Conservation (phyloP, 139 green algal genomes). For the Picochlorum sp. region DNA sequence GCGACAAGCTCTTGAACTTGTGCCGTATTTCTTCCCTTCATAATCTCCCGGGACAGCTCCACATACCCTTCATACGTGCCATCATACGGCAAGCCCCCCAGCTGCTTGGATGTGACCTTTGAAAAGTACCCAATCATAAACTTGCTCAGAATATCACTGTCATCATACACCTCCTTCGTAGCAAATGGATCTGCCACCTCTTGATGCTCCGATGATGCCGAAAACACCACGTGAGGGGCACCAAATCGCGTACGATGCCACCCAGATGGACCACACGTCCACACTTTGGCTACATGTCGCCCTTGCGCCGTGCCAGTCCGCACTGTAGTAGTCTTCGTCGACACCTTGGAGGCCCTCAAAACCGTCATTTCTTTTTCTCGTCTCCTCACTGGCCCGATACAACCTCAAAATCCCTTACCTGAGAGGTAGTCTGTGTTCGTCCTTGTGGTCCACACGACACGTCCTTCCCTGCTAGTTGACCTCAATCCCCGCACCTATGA, state of each 20-base stretch:
- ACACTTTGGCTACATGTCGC: no score
- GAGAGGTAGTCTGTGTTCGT: no score
- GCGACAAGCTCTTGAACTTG: constrained; percentile 42
- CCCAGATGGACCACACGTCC: no score
- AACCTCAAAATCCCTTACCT: no score
- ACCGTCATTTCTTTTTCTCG: no score
- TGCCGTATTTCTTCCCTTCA: constrained; percentile 34
- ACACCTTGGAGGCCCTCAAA: background rate
- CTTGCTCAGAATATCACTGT: constrained; percentile 18
- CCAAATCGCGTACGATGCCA: no score
- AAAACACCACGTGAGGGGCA: background rate
- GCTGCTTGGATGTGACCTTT: constrained; percentile 37
- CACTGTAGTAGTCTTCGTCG: no score
- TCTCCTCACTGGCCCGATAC: no score
- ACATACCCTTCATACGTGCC: constrained; percentile 44
- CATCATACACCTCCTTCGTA: constrained; percentile 16
- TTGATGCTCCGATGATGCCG: background rate
- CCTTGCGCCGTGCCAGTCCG: no score
- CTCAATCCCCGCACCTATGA: no score
- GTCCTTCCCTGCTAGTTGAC: no score
- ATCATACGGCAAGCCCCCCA: constrained; percentile 30
- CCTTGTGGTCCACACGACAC: no score
- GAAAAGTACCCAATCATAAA: constrained; percentile 19
- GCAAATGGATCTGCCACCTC: constrained; percentile 22
- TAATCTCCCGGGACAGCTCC: constrained; percentile 42